Evolutionary conservation across 495 filamentous ascomycete genomes (phyloP).

Genomic region (Mytilinidion resinicola): DNA sequence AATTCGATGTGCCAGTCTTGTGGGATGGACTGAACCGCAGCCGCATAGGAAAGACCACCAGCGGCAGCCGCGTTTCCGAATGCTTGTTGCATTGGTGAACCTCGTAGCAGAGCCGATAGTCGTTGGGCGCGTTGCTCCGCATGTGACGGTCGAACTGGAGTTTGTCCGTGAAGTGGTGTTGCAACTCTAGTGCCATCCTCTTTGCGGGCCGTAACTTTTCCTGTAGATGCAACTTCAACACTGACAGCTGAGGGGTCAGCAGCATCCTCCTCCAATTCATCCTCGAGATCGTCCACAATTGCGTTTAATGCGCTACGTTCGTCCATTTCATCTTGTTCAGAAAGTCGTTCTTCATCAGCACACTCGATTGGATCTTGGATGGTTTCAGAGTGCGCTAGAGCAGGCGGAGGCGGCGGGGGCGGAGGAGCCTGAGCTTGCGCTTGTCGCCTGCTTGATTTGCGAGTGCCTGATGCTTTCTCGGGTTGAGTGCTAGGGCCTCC

Average conservation of each 20-base stretch:
- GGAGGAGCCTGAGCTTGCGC: slow-evolving; percentile 36
- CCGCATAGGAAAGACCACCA: slow-evolving; percentile 68
- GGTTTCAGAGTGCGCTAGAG: slow-evolving; percentile 32
- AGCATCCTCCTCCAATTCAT: slow-evolving; percentile 71
- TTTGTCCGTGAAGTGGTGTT: slow-evolving; percentile 67
- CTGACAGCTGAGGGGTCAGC: slow-evolving; percentile 85
- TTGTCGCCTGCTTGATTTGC: slow-evolving; percentile 37
- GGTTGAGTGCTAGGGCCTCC: slow-evolving; percentile 39
- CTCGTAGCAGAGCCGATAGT: slow-evolving; percentile 44
- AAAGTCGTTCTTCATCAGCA: slow-evolving; percentile 81
- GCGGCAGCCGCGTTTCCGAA: slow-evolving; percentile 37
- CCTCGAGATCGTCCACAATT: slow-evolving; percentile 85
- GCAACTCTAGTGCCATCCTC: slow-evolving; percentile 89
- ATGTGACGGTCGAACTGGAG: slow-evolving; percentile 35
- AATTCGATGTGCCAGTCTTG: slow-evolving; percentile 99
- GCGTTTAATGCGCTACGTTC: slow-evolving; percentile 73
- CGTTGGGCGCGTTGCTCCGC: slow-evolving; percentile 33
- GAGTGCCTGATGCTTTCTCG: slow-evolving; percentile 28
- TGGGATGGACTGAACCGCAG: slow-evolving; percentile 68
- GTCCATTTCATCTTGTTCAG: slow-evolving; percentile 66
- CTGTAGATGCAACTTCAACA: slow-evolving; percentile 82
- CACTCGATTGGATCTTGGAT: slow-evolving; percentile 68
- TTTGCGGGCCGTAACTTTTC: slow-evolving; percentile 92
- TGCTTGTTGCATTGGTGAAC: slow-evolving; percentile 28
- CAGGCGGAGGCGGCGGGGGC: slow-evolving; percentile 46